Conservation (phyloP, 345 rosid genomes). For the Eucalyptus regnans region DNA sequence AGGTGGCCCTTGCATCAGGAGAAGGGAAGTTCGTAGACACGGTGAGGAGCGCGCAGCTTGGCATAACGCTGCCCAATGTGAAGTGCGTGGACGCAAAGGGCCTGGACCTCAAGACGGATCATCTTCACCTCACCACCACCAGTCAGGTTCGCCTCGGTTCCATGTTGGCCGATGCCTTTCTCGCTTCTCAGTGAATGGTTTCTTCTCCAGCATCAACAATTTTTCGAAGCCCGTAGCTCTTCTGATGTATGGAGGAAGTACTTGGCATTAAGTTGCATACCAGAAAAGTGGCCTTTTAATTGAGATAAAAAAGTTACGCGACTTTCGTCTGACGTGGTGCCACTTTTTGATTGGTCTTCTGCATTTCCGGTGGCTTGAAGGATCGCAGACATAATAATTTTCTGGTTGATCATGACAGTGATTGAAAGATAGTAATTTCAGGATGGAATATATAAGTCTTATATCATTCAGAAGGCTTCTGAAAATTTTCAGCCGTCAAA, state of each 20-base stretch:
- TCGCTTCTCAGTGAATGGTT: background rate
- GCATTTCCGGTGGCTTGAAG: background rate
- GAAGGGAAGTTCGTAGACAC: conserved; percentile 14
- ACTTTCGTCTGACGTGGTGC: background rate
- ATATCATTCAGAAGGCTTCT: background rate
- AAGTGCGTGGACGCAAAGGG: conserved; percentile 28
- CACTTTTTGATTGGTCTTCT: background rate
- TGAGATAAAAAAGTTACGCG: background rate
- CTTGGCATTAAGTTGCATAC: background rate
- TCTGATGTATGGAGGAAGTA: background rate
- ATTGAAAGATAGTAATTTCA: background rate
- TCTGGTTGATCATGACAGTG: background rate
- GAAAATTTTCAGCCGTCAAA: background rate
- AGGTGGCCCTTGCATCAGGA: conserved; percentile 31
- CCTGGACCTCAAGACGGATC: conserved; percentile 11
- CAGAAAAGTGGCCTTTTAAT: background rate
- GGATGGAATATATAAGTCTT: too few relatives aligned
- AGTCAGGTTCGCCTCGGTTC: conserved; percentile 16
- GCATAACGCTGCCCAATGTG: conserved; percentile 8
- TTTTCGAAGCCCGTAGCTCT: background rate
- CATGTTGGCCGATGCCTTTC: conserved; percentile 10
- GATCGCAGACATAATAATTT: background rate
- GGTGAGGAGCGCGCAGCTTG: conserved; percentile 21
- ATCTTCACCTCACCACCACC: conserved; percentile 22
- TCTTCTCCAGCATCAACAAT: background rate